Percentiles rank a stretch among this genome's conserved stretches.
Evolutionary conservation across 805 yeast species (phyloP).

Genomic region (Saccharomyces eubayanus): DNA sequence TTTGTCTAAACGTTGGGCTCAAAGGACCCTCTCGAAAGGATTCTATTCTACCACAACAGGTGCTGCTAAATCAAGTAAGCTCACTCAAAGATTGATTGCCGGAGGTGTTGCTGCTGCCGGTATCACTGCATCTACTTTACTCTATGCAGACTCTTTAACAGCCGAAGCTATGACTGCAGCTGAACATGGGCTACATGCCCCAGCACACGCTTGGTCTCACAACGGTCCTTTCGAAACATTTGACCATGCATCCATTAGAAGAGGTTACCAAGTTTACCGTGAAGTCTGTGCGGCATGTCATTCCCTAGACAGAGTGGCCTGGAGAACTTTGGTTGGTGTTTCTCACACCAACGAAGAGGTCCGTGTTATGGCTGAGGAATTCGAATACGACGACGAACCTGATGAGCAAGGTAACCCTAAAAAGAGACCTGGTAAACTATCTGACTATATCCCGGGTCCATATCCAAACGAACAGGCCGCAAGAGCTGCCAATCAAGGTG

Average conservation of each 20-base stretch:
- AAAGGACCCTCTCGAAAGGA: background rate
- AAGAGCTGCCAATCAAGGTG: constrained; percentile 99
- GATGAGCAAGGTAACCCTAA: constrained; percentile 97
- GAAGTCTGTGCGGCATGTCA: constrained; percentile 99
- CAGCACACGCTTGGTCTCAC: constrained; percentile 89
- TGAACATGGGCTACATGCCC: constrained; percentile 97
- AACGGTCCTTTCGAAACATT: constrained; percentile 83
- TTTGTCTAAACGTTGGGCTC: background rate
- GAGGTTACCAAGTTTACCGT: constrained; percentile 97
- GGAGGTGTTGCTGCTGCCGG: constrained; percentile 64
- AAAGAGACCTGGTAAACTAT: constrained; percentile 96
- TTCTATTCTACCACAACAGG: background rate
- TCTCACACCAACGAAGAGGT: constrained; percentile 87
- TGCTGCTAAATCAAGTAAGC: background rate
- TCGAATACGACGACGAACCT: constrained; percentile 97
- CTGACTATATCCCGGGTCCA: constrained; percentile 91
- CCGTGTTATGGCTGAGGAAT: constrained; percentile 88
- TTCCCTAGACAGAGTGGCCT: constrained; percentile 91
- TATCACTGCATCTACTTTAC: constrained; percentile 67
- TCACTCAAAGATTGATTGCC: constrained; percentile 43
- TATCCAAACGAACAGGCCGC: constrained; percentile 98
- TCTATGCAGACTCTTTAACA: constrained; percentile 75
- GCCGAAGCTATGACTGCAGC: constrained; percentile 98
- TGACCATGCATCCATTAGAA: constrained; percentile 92
- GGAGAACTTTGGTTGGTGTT: constrained; percentile 97